Conservation (phyloP, 768 basidiomycete genomes). For the Cubamyces lactineus region DNA sequence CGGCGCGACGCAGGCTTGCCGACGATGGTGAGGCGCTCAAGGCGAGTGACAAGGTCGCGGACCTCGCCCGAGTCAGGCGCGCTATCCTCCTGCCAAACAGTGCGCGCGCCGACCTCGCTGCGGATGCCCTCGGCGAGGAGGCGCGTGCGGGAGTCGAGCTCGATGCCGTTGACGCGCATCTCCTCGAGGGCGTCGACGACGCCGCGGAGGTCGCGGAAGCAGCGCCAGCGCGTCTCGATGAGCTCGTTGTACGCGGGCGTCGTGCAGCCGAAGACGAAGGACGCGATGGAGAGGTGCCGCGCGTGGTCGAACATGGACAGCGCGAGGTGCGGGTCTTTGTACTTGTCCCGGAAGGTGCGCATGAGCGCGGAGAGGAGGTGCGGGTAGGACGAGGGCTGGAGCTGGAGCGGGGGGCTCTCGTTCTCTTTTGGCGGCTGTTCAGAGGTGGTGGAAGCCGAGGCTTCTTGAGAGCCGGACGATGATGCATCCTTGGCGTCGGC, state of each 20-base stretch:
- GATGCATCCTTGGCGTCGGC: slow-evolving; percentile 17
- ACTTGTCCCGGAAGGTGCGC: slow-evolving; percentile 76
- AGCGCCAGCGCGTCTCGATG: slow-evolving; percentile 81
- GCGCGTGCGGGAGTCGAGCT: slow-evolving; percentile 61
- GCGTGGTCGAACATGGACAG: slow-evolving; percentile 84
- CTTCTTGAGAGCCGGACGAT: slow-evolving; percentile 22
- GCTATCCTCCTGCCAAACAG: slow-evolving; percentile 54
- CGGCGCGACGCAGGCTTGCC: not conserved
- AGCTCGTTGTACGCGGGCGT: slow-evolving; percentile 89
- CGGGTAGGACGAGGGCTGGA: slow-evolving; percentile 72
- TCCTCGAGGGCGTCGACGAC: slow-evolving; percentile 75
- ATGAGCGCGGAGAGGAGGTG: slow-evolving; percentile 79
- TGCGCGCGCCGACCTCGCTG: slow-evolving; percentile 60
- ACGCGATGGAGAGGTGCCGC: slow-evolving; percentile 69
- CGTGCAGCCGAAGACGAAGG: slow-evolving; percentile 89
- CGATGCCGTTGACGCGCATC: slow-evolving; percentile 82
- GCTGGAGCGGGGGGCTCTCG: slow-evolving; percentile 34
- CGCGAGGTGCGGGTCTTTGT: slow-evolving; percentile 77
- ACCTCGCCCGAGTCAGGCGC: slow-evolving; percentile 52
- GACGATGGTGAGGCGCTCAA: slow-evolving; percentile 47
- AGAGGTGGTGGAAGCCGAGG: slow-evolving; percentile 8
- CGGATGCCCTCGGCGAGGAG: slow-evolving; percentile 64
- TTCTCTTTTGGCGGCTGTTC: not conserved
- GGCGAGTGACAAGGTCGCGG: slow-evolving; percentile 51
- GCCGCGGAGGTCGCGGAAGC: slow-evolving; percentile 80